Conservation (phyloP, 345 rosid genomes). For the Mercurialis annua region DNA sequence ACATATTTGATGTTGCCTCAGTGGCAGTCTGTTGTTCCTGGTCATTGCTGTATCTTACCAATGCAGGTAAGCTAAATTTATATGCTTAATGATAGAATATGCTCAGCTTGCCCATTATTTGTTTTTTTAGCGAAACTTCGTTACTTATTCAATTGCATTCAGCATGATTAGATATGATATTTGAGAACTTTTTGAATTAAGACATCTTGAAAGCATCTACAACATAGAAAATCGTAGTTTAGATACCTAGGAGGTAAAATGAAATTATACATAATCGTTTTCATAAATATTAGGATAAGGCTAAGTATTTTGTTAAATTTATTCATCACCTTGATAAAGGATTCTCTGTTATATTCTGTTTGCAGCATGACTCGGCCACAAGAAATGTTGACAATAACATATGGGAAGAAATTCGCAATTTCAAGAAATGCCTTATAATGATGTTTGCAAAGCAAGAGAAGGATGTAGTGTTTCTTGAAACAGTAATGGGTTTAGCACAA, state of each 20-base stretch:
- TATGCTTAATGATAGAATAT: not conserved
- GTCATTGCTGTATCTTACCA: conserved; percentile 89
- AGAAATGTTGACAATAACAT: conserved; percentile 69
- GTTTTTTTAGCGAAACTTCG: not conserved
- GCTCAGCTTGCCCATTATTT: not conserved
- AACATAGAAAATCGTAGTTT: not conserved
- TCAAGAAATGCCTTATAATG: conserved; percentile 88
- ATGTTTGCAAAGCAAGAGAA: conserved; percentile 86
- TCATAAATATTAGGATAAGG: not conserved
- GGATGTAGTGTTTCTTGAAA: conserved; percentile 78
- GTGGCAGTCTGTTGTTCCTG: conserved; percentile 66
- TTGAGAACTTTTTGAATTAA: not conserved
- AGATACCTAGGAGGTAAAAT: not conserved
- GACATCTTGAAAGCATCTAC: not conserved
- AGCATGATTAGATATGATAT: no score
- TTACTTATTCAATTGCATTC: not conserved
- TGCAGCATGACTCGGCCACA: conserved; percentile 75
- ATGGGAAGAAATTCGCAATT: conserved; percentile 90
- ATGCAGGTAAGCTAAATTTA: conserved; percentile 52
- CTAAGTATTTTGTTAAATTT: not conserved
- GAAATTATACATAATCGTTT: not conserved
- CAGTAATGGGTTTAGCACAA: conserved; percentile 75
- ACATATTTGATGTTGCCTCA: conserved; percentile 87
- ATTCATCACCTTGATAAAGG: not conserved
- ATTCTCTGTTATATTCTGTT: not conserved